Evolutionary conservation across 768 basidiomycete species (phyloP), one percentile per base, ranked within the genome.

Genomic region (Kwoniella dendrophila): DNA sequence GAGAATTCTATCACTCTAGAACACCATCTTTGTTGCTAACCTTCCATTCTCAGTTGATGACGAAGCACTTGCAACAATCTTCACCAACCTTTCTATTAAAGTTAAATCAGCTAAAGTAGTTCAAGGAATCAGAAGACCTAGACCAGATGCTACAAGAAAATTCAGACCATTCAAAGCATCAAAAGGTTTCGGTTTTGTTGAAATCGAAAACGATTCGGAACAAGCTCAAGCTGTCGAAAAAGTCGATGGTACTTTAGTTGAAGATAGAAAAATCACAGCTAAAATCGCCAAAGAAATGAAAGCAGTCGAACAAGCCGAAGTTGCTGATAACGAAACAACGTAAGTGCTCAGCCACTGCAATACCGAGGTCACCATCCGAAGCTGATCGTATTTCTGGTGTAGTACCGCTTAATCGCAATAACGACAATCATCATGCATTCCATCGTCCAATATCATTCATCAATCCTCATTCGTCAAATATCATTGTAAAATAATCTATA

Each of bases 141-240:
- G 59, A 14, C 87, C 87, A 77, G 85, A 88, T 75, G 91, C 86
- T 84, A 32, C 49, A 6, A 29, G 49, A 34, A 51, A 2, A 33
- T 51, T 51, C 49, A 91, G 90, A 3, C 85, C 86, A 43, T 88
- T 88, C 74, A 85, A 88, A 79, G 89, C 86, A 80, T 91, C 89
- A 84, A 95, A 95, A 81, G 95, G 95, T 59, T 98, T 94, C 80
- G 95, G 92, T 54, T 99, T 99, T 75, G 95, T 99, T 76, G 94
- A 98, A 71, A 91, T 96, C 66, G 91, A 89, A 64, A 82, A 82
- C 69, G 88, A 92, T 80, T 89, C 86, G 71, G 87, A 93, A 80
- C 95, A 99, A 83, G 80, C 87, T 79, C 92, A 92, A 82, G 95
- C 92, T 55, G 88, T 99, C 66, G 86, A 86, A 59, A 86, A 86